Base-by-base conservation (phyloP, 345 rosid species). In the Xanthoceras sorbifolium region DNA sequence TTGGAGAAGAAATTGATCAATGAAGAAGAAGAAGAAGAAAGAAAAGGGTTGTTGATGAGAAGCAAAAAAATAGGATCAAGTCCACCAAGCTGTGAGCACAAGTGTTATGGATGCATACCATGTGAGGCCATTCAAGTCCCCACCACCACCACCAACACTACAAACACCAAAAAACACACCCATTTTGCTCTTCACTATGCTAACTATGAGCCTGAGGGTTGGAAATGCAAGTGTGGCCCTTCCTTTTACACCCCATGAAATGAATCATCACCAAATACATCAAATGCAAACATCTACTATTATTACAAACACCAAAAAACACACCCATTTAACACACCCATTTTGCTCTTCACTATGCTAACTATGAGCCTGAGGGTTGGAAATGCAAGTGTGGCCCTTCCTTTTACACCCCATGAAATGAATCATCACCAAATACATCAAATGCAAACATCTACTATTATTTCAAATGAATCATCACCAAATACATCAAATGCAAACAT, bases 201-300 rank as follows among this genome's bases (percentile, higher is more conserved):
- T 32, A 92, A 91, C 82, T 94, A 92, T 73, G 89, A 92, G 67
- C 98, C 98, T 44, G 93, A 89, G 77, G 88, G 92, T 0, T 94
- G 97, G 98, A 91, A 89, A 84, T 94, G 97, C 88, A 93, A 88
- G 68, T 94, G 95, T 77, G 88, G 90, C 22, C 92, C 93, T 81
- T 80, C 88, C 17, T 74, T 83, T 54, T 87, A 86, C 65, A 74
- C 72, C 67, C 90, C 94, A n/a, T 90, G 86, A 89, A 46, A n/a
- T 90, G 86, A 89, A 46, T 29, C 12, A 29, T 69, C 42, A 48
- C n/a, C 38, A 50, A 48, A 10, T 12, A 25, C 31, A 18, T 71
- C 38, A 29, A 40, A 9, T 64, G 6, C 14, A 66, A 12, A 20
- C 31, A 34, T 48, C 8, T 28, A 46, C 4, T 46, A 46, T 68